phyloP scores from a whole-genome alignment of 208 protist species.

The Leishmania braziliensis region DNA sequence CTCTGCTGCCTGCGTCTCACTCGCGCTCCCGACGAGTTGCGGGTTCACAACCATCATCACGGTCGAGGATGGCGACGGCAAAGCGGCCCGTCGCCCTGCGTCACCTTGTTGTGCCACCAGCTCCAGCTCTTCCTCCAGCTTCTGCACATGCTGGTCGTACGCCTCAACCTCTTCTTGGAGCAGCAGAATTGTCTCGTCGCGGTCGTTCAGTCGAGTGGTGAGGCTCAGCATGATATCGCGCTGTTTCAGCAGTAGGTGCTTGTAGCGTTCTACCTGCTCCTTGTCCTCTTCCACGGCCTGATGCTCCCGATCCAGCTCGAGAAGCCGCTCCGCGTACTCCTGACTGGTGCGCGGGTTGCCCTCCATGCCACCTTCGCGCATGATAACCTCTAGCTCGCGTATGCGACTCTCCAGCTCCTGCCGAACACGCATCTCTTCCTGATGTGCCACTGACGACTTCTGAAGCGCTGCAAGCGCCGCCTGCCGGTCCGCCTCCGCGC shows the following conservation, averaged over 20 bases:
- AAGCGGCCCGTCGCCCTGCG: slow-evolving; percentile 3
- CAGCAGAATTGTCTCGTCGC: slow-evolving; percentile 90
- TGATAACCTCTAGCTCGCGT: slow-evolving; percentile 55
- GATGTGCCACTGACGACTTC: slow-evolving; percentile 43
- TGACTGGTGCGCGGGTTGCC: slow-evolving; percentile 53
- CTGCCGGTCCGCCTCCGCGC: slow-evolving; percentile 47
- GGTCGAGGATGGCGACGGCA: slow-evolving; percentile 3
- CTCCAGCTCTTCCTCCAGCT: slow-evolving; percentile 70
- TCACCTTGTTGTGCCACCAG: slow-evolving; percentile 16
- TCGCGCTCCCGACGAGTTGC: slow-evolving; percentile 20
- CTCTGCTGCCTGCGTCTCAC: slow-evolving; percentile 41
- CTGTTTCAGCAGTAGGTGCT: slow-evolving; percentile 96
- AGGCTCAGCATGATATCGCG: slow-evolving; percentile 96
- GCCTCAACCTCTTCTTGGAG: slow-evolving; percentile 90
- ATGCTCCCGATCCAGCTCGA: slow-evolving; percentile 86
- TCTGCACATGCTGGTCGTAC: slow-evolving; percentile 80
- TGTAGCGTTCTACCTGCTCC: slow-evolving; percentile 94
- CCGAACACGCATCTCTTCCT: slow-evolving; percentile 46
- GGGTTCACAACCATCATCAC: slow-evolving; percentile 21
- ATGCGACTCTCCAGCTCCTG: slow-evolving; percentile 56
- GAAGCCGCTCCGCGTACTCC: slow-evolving; percentile 65
- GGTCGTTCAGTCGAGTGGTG: slow-evolving; percentile 91
- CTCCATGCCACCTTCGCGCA: slow-evolving; percentile 50
- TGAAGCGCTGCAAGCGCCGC: slow-evolving; percentile 62
- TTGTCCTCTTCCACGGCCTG: slow-evolving; percentile 88